These are phyloP conservation scores for Sequoia sempervirens DNA, from an alignment of 75 land plant species.

Conservation along the genomic window DNA sequence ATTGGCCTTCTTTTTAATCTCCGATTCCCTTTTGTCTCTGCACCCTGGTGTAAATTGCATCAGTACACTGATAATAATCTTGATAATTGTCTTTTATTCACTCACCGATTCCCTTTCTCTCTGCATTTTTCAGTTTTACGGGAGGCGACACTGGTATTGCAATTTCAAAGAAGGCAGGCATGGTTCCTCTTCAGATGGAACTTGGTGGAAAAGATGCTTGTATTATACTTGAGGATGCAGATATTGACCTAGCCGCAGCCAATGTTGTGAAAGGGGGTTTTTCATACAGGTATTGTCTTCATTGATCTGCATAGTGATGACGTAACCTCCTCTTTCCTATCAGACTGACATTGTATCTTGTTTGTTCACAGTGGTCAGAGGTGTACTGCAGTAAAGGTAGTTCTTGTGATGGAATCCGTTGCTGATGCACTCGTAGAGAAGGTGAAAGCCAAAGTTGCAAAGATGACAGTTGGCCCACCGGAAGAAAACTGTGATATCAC, in stretches of 20 bases:
- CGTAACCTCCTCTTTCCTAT: background rate
- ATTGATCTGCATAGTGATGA: background rate
- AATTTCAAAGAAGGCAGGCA: conserved; percentile 90
- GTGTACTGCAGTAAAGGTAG: conserved; percentile 90
- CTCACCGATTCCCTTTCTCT: background rate
- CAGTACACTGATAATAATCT: conserved; percentile 24
- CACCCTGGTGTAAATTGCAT: conserved; percentile 60
- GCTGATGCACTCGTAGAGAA: conserved; percentile 81
- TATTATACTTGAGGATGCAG: conserved; percentile 91
- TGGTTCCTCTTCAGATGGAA: conserved; percentile 95
- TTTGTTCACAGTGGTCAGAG: conserved; percentile 73
- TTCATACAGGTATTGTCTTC: conserved; percentile 67
- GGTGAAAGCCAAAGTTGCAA: conserved; percentile 64
- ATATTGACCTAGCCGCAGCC: conserved; percentile 76
- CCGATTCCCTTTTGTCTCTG: background rate
- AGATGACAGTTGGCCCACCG: conserved; percentile 80
- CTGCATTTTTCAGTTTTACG: conserved; percentile 54
- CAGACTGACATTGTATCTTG: background rate
- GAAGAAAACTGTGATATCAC: conserved; percentile 88
- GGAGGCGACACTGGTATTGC: conserved; percentile 95
- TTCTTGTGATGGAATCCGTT: conserved; percentile 90
- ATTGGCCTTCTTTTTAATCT: background rate
- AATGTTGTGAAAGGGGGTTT: conserved; percentile 88
- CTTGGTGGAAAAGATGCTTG: conserved; percentile 95
- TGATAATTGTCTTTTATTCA: background rate